phyloP scores from a whole-genome alignment of 2,329 filamentous ascomycete genomes.

The Fusarium proliferatum region DNA sequence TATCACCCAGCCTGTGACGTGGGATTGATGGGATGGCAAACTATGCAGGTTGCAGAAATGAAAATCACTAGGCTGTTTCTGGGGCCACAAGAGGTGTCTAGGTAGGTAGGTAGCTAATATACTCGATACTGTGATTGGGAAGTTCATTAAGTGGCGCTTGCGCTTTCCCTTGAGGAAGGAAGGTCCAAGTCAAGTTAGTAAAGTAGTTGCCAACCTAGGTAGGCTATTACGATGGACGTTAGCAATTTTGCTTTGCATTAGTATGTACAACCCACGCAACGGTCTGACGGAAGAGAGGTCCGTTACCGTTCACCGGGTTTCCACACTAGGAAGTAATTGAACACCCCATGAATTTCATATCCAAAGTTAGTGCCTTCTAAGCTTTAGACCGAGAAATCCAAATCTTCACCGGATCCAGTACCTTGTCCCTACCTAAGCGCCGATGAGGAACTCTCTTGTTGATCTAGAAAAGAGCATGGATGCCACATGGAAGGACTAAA shows the following conservation, averaged over 20 bases:
- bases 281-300: slow-evolving; percentile 1
- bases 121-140: slow-evolving; percentile 15
- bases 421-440: slow-evolving; percentile 9
- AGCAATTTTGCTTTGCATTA: slow-evolving; percentile 14
- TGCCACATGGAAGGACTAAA: slow-evolving; percentile 30
- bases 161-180: slow-evolving; percentile 9
- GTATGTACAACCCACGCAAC: not conserved
- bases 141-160: slow-evolving; percentile 18
- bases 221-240: not conserved
- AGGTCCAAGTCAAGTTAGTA: not conserved
- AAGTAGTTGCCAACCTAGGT: not conserved
- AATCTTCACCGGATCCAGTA: slow-evolving; percentile 4
- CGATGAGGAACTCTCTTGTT: not conserved
- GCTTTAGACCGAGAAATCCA: slow-evolving; percentile 1
- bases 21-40: slow-evolving; percentile 15
- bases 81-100: slow-evolving; percentile 6
- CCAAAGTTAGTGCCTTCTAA: not conserved
- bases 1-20: slow-evolving; percentile 18
- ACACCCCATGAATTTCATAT: slow-evolving; percentile 5
- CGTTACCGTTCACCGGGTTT: slow-evolving; percentile 1
- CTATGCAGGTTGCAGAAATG: slow-evolving; percentile 19
- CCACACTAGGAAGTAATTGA: not conserved
- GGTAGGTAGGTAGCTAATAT: not conserved
- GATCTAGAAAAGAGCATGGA: slow-evolving; percentile 30
- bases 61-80: slow-evolving; percentile 19